A percentile compares a stretch with the other conserved stretches of the same genome.
Conservation (phyloP, 345 rosid species). For the Gossypium stocksii region DNA sequence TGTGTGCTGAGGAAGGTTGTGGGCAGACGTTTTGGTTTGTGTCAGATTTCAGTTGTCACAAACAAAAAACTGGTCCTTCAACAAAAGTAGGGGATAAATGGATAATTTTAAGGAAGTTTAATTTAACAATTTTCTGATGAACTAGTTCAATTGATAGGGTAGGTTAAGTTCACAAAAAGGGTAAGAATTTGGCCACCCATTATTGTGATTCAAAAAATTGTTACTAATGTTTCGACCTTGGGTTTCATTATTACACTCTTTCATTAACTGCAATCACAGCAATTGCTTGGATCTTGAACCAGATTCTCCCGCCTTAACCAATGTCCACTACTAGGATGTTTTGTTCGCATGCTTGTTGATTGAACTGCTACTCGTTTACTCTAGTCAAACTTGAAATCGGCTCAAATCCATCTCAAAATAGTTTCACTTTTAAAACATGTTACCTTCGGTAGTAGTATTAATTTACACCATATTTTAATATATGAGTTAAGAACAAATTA, state of each 20-base stretch:
- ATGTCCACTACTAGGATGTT: too few species aligned
- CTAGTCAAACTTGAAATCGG: too few species aligned
- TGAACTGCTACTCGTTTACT: too few species aligned
- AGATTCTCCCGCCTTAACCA: too few species aligned
- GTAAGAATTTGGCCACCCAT: neutral
- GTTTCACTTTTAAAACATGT: too few species aligned
- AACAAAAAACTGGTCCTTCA: slow-evolving; percentile 85
- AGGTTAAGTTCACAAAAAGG: slow-evolving; percentile 1
- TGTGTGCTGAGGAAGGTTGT: slow-evolving; percentile 71
- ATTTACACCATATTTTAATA: too few species aligned
- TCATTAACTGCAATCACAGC: neutral
- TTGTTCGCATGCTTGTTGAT: too few species aligned
- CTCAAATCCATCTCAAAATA: too few species aligned
- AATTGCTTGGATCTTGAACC: too few species aligned
- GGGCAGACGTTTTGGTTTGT: slow-evolving; percentile 94
- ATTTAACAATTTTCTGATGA: slow-evolving; percentile 31
- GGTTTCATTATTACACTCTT: slow-evolving; percentile 4
- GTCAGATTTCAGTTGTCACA: slow-evolving; percentile 91
- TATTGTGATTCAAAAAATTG: neutral
- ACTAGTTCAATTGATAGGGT: slow-evolving; percentile 28
- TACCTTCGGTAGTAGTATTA: too few species aligned
- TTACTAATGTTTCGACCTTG: neutral
- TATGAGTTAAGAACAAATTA: too few species aligned
- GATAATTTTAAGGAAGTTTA: slow-evolving; percentile 22
- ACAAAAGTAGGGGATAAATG: slow-evolving; percentile 43